phyloP scores from a whole-genome alignment of 345 rosid species.

The Viola odorata region DNA sequence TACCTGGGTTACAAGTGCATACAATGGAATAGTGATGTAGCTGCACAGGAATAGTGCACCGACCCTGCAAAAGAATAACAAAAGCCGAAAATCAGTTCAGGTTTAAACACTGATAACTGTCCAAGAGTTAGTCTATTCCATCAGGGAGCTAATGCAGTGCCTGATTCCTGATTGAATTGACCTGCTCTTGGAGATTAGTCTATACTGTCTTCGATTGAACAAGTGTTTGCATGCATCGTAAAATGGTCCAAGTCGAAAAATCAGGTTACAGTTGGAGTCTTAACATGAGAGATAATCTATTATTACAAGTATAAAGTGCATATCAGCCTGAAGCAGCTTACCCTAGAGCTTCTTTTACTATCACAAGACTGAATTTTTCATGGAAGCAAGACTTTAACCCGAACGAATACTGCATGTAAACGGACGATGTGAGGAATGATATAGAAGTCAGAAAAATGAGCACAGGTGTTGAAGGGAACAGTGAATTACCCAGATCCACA shows the following conservation, averaged over 20 bases:
- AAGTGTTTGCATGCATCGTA: no score
- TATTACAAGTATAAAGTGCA: no score
- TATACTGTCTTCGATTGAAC: no score
- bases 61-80: constrained; percentile 36
- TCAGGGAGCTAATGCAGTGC: no score
- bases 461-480: background rate
- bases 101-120: background rate
- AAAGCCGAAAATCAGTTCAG: background rate
- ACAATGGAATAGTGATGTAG: constrained; percentile 86
- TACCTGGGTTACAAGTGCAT: constrained; percentile 97
- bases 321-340: constrained; percentile 22
- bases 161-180: no score
- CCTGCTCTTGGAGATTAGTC: no score
- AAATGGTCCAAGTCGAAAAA: no score
- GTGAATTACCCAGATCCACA: constrained; percentile 82
- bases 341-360: constrained; percentile 62
- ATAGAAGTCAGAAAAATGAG: background rate
- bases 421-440: background rate
- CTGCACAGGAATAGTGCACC: constrained; percentile 64
- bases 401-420: constrained; percentile 58
- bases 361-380: constrained; percentile 43
- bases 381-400: constrained; percentile 72
- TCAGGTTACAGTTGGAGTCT: no score
- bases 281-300: no score
- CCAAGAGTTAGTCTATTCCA: background rate